A percentile compares a stretch with the other conserved stretches of the same genome.
These are phyloP conservation scores for Helianthus annuus DNA, from an alignment of 129 eudicot genomes.

Conservation along the genomic window DNA sequence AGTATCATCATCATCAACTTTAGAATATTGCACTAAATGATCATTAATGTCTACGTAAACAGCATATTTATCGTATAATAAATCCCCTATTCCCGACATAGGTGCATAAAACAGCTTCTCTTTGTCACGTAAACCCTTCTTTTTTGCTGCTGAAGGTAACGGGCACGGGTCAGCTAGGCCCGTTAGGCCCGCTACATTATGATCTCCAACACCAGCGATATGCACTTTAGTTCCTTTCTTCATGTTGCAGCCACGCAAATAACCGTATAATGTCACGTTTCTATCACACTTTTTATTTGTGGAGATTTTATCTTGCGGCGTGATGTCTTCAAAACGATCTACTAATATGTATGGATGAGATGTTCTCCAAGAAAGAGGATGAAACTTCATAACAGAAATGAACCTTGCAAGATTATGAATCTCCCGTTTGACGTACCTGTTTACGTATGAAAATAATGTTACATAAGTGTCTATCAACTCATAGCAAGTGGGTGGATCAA, in stretches of 20 bases:
- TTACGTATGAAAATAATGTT: constrained; percentile 11
- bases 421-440: constrained; percentile 92
- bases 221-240: constrained; percentile 92
- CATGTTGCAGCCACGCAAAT: constrained; percentile 93
- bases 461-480: constrained; percentile 7
- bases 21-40: constrained; percentile 89
- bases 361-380: constrained; percentile 84
- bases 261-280: constrained; percentile 81
- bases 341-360: constrained; percentile 87
- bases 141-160: constrained; percentile 95
- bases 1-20: constrained; percentile 51
- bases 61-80: constrained; percentile 92
- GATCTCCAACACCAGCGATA: constrained; percentile 98
- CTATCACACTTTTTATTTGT: constrained; percentile 74
- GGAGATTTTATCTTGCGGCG: constrained; percentile 79
- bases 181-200: constrained; percentile 56
- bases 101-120: constrained; percentile 96
- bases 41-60: constrained; percentile 87
- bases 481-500: background rate
- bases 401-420: constrained; percentile 92
- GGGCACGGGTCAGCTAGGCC: constrained; percentile 92
- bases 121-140: constrained; percentile 95
- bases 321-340: constrained; percentile 95
- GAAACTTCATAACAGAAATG: constrained; percentile 93
- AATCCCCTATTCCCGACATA: constrained; percentile 98